Conservation (phyloP, 2,329 filamentous ascomycete genomes). For the Parascedosporium putredinis region DNA sequence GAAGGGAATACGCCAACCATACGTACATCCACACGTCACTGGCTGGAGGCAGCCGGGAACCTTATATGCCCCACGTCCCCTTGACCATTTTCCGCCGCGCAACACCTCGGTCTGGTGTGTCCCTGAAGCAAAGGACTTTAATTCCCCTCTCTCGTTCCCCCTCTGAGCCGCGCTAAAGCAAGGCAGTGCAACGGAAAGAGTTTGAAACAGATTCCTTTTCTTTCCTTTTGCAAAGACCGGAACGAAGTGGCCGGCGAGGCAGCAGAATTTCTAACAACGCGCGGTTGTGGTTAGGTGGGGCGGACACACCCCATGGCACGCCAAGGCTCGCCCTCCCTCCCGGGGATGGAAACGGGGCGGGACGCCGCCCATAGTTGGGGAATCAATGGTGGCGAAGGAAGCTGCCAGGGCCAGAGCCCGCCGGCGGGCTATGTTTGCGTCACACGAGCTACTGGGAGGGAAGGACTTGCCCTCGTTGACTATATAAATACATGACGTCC, state of each 20-base stretch:
- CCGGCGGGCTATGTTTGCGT: not conserved
- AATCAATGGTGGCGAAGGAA: not conserved
- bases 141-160: not conserved
- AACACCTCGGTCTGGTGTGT: not conserved
- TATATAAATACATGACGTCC: not conserved
- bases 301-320: not conserved
- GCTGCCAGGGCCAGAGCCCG: not conserved
- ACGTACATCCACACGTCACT: not conserved
- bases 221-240: too few species aligned
- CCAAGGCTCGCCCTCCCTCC: too few species aligned
- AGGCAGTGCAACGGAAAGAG: not conserved
- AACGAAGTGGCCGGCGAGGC: not conserved
- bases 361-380: not conserved
- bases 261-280: constrained; percentile 1
- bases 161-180: not conserved
- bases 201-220: not conserved
- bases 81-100: not conserved
- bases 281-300: not conserved
- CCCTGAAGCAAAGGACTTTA: not conserved
- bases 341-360: too few species aligned
- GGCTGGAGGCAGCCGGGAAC: not conserved
- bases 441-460: not conserved
- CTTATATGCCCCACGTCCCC: not conserved
- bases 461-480: too few species aligned
- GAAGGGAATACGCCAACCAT: constrained; percentile 1